Base-by-base conservation (phyloP, 2,329 filamentous ascomycete genomes). In the Cordyceps javanica region DNA sequence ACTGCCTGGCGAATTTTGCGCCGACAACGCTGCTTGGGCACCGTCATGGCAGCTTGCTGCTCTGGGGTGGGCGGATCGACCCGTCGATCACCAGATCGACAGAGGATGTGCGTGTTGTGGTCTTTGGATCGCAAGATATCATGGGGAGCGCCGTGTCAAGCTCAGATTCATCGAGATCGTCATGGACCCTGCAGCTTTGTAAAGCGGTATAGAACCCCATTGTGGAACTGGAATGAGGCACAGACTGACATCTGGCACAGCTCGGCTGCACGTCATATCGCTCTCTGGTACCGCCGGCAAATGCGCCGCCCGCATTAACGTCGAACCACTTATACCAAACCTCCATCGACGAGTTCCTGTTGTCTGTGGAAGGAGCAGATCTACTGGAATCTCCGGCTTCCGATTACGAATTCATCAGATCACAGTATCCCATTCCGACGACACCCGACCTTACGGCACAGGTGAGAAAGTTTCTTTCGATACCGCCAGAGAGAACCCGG, bases 321-420 rank as follows among this genome's bases (percentile, higher is more conserved):
- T 78, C 76, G 60, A 91, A 78, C 61, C 62, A 70, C 32, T 67
- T 80, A 6, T 87, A 85, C 53, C 82, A 78, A 36, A 58, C 62
- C 30, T 62, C 66, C 48, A 57, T 72, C 0, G 68, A 71, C 1
- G 77, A 73, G 2, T 62, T 79, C 9, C 65, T 73, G 13, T 66
- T 68, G 21, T 60, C 70, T 9, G 64, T 68, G 10, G 63, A 67
- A 34, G 63, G 70, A 10, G 67, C 71, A 25, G 62, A 69, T n/a
- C 62, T 70, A 6, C 59, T 61, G 2, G 57, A 70, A 2, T 65
- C 67, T 5, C 73, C 75, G 0, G 73, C 75, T 3, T 64, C 65
- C 32, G 70, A 82, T 62, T 80, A 76, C 61, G 69, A 69, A 11
- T 81, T 75, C 63, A 61, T 79, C 21, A 59, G 66, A 1, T 63